Percentiles rank a stretch among this genome's conserved stretches.
Conservation (phyloP, 2,329 filamentous ascomycete species). For the Nakataea oryzae region DNA sequence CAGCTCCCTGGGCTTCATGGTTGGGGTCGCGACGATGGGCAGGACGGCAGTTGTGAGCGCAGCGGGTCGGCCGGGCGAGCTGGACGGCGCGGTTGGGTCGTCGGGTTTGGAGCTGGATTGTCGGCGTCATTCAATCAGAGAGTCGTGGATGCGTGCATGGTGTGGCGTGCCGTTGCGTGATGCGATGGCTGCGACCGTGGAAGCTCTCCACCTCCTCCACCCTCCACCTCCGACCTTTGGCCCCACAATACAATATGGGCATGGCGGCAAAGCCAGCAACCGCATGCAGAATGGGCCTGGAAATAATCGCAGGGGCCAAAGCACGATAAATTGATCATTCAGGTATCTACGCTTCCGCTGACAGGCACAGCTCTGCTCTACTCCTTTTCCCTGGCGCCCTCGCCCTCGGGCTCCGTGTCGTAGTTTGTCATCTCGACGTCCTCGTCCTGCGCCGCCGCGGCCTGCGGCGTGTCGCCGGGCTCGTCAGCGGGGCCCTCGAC, state of each 20-base stretch:
- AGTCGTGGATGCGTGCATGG: neutral
- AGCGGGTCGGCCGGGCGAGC: neutral
- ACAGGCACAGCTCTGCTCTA: too few relatives aligned
- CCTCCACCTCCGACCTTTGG: too few relatives aligned
- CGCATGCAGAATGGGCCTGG: too few relatives aligned
- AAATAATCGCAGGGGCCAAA: too few relatives aligned
- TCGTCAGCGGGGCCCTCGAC: constrained; percentile 3
- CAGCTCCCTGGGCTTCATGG: constrained; percentile 24
- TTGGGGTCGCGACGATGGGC: constrained; percentile 1
- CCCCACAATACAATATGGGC: neutral
- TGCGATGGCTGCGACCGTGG: neutral
- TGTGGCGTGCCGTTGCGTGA: neutral
- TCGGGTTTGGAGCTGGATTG: too few relatives aligned
- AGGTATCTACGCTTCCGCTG: too few relatives aligned
- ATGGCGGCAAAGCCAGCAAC: neutral
- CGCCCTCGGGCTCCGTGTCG: constrained; percentile 4
- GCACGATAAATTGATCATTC: too few relatives aligned
- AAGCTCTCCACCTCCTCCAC: neutral
- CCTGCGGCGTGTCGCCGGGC: constrained; percentile 15
- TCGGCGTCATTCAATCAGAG: neutral
- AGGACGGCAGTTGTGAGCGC: neutral
- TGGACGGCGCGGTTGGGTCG: neutral
- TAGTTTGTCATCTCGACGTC: constrained; percentile 2
- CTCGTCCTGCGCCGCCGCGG: constrained; percentile 12
- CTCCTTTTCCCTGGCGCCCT: neutral